A percentile compares a stretch with the other conserved stretches of the same genome.
Conservation (phyloP, 139 green algal genomes). For the Chlorella sp. region DNA sequence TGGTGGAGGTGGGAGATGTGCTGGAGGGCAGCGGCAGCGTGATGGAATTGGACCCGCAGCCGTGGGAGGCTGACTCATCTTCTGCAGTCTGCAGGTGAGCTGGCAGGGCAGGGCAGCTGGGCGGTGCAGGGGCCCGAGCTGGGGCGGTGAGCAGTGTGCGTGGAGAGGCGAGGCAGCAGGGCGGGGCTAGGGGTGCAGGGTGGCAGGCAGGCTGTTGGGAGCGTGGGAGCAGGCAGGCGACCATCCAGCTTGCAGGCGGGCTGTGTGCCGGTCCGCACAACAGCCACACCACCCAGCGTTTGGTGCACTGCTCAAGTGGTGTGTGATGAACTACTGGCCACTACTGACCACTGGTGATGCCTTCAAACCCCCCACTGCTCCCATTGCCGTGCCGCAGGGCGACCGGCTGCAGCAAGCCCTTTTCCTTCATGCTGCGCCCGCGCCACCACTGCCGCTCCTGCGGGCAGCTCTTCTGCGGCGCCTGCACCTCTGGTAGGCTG, state of each 20-base stretch:
- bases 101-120: background rate
- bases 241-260: no score
- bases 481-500: constrained; percentile 53
- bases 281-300: no score
- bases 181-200: background rate
- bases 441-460: constrained; percentile 83
- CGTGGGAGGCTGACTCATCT: constrained; percentile 80
- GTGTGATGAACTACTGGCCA: background rate
- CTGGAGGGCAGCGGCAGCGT: constrained; percentile 48
- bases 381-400: background rate
- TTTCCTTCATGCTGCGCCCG: constrained; percentile 64
- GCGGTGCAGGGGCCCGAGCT: background rate
- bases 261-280: background rate
- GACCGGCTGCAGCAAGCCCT: constrained; percentile 58
- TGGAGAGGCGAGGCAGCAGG: background rate
- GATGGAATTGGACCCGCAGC: constrained; percentile 72
- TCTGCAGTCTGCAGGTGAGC: constrained; percentile 41
- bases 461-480: constrained; percentile 80
- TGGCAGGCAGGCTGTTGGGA: background rate
- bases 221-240: background rate
- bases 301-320: background rate
- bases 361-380: background rate
- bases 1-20: constrained; percentile 6
- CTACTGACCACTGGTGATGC: background rate
- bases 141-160: no score